Conservation (phyloP, 306 rosid genomes). For the Malus sieversii region DNA sequence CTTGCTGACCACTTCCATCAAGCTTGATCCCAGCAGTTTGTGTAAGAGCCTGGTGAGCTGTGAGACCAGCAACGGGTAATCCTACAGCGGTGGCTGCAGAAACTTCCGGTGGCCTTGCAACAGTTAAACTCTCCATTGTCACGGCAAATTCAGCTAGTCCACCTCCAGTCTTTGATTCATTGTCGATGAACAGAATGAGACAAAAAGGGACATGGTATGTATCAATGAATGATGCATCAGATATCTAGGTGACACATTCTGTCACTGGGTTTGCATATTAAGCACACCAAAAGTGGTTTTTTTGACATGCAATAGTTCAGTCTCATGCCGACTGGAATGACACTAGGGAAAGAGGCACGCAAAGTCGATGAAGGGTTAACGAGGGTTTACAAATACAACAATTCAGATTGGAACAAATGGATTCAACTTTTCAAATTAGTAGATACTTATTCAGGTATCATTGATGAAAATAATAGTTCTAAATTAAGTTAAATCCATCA, state of each 20-base stretch:
- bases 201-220: background rate
- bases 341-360: background rate
- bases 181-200: background rate
- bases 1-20: constrained; percentile 34
- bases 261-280: background rate
- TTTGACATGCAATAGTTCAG: background rate
- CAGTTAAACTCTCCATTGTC: constrained; percentile 39
- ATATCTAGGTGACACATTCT: background rate
- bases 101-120: constrained; percentile 41
- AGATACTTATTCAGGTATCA: background rate
- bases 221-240: background rate
- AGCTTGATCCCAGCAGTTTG: constrained; percentile 54
- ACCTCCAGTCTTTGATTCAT: constrained; percentile 49
- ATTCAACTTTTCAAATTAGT: background rate
- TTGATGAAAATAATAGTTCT: background rate
- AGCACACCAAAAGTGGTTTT: background rate
- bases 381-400: background rate
- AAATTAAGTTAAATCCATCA: background rate
- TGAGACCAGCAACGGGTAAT: constrained; percentile 62
- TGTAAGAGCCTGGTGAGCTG: constrained; percentile 66
- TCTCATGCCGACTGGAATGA: background rate
- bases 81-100: constrained; percentile 47
- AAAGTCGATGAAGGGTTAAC: background rate
- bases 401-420: background rate
- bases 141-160: constrained; percentile 62